Evolutionary conservation across 768 basidiomycete species (phyloP), one percentile per base, ranked within the genome.

Genomic region (Coprinopsis strossmayeri): DNA sequence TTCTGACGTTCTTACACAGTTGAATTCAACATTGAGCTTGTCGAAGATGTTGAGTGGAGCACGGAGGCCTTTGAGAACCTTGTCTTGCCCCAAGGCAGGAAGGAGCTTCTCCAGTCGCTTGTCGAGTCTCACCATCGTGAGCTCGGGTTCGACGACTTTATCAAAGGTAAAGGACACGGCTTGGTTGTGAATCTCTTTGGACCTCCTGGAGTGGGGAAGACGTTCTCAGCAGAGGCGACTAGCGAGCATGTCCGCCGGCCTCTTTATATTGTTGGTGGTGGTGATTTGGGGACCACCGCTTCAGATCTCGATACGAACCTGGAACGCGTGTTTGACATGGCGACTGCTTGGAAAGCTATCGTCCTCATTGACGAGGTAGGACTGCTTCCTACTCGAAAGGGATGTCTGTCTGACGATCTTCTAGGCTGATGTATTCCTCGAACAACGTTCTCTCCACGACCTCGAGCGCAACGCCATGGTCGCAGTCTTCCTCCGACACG

Each of bases 391-490:
- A 34, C 34, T 17, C 20, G n/a, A 18, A 10, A 27, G n/a, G n/a
- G n/a, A n/a, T n/a, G n/a, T n/a, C n/a, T n/a, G n/a, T 34, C 34
- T n/a, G 35, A 52, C 34, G 65, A 43, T 13, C 25, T 17, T 18
- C 48, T 17, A 71, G 65, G 81, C 82, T 3, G 82, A 87, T 61
- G 82, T 87, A 3, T 87, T 84, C 74, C 70, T 87, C 25, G 83
- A 85, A 56, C 77, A 79, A 59, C 76, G 83, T 4, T 79, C 79
- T 2, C 64, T 83, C 32, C 78, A 82, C 48, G 77, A 84, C 56
- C 59, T 84, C 11, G 72, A 80, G 56, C 71, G 83, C 10, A 87
- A 85, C 54, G 82, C 82, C 0, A 82, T 85, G 75, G 82, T 87
- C 4, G 81, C 82, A 2, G 82, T 84, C 11, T 84, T 81, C 67